Conservation (phyloP, 352 stramenopile species). For the Phytophthora hibernalis region DNA sequence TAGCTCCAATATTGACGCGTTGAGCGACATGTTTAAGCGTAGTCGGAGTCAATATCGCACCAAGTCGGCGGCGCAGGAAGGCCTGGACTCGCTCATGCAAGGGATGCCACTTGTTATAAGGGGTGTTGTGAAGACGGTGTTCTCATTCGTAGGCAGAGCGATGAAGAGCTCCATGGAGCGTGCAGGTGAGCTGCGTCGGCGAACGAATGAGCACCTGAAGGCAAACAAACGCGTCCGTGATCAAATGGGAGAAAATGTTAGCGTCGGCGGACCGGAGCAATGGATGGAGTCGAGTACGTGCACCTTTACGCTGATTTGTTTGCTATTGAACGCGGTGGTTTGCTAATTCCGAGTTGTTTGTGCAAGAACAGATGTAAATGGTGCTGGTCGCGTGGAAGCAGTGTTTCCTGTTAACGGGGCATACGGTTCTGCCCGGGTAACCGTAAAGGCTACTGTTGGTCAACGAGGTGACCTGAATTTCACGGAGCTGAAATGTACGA, state of each 20-base stretch:
- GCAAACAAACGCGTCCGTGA: constrained; percentile 55
- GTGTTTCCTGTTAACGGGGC: constrained; percentile 64
- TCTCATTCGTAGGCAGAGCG: constrained; percentile 64
- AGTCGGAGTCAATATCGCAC: constrained; percentile 25
- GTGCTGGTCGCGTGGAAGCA: constrained; percentile 63
- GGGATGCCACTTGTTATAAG: constrained; percentile 68
- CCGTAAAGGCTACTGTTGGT: constrained; percentile 61
- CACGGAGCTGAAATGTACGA: constrained; percentile 73
- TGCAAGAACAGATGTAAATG: constrained; percentile 62
- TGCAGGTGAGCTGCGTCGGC: constrained; percentile 59
- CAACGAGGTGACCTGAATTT: constrained; percentile 49
- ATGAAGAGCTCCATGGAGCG: constrained; percentile 76
- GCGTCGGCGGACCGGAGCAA: constrained; percentile 62
- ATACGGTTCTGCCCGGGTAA: constrained; percentile 53
- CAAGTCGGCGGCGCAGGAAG: constrained; percentile 33
- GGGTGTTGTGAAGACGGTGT: constrained; percentile 68
- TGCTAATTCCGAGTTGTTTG: neutral
- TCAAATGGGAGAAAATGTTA: constrained; percentile 56
- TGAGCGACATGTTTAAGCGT: constrained; percentile 56
- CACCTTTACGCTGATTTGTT: neutral
- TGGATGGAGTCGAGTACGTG: constrained; percentile 81
- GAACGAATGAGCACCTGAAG: constrained; percentile 63
- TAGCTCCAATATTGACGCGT: constrained; percentile 54
- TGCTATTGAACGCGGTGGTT: neutral
- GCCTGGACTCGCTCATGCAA: constrained; percentile 64